Evolutionary conservation across 2,329 filamentous ascomycete species (phyloP).

Genomic region (Penicillium griseofulvum): DNA sequence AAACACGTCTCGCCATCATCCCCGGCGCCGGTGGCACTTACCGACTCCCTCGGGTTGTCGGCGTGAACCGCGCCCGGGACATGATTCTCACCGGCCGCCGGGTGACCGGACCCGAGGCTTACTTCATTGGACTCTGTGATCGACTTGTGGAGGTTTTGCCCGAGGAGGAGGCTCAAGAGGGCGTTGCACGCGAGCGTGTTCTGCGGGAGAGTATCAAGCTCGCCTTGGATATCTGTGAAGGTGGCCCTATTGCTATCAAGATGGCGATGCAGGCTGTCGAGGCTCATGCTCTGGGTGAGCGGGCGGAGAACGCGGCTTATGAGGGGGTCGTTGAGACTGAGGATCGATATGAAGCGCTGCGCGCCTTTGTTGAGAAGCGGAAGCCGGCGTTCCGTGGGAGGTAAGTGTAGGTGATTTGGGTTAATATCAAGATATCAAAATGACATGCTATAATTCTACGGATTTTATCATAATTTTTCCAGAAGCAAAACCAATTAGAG

Average conservation of each 20-base stretch:
- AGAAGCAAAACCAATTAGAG: neutral
- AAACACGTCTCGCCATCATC: conserved; percentile 90
- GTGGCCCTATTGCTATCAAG: conserved; percentile 77
- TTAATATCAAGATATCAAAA: neutral
- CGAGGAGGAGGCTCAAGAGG: conserved; percentile 51
- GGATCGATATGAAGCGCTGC: conserved; percentile 83
- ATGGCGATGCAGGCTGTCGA: conserved; percentile 77
- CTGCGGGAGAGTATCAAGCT: conserved; percentile 74
- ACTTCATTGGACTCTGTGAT: conserved; percentile 87
- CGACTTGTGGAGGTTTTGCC: conserved; percentile 77
- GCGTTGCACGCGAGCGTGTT: conserved; percentile 63
- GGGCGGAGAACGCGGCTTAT: conserved; percentile 84
- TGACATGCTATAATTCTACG: neutral
- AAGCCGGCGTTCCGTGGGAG: conserved; percentile 65
- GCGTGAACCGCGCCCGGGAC: conserved; percentile 77
- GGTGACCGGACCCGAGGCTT: conserved; percentile 78
- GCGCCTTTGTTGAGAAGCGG: conserved; percentile 77
- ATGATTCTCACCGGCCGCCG: conserved; percentile 86
- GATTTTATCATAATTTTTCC: neutral
- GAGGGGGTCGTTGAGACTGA: conserved; percentile 76
- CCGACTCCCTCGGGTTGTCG: conserved; percentile 78
- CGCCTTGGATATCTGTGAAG: conserved; percentile 82
- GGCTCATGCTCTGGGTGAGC: conserved; percentile 63
- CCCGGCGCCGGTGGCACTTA: conserved; percentile 92
- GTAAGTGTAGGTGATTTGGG: conserved; percentile 23